Base-by-base conservation (phyloP, 2,329 filamentous ascomycete species). In the Colletotrichum siamense region DNA sequence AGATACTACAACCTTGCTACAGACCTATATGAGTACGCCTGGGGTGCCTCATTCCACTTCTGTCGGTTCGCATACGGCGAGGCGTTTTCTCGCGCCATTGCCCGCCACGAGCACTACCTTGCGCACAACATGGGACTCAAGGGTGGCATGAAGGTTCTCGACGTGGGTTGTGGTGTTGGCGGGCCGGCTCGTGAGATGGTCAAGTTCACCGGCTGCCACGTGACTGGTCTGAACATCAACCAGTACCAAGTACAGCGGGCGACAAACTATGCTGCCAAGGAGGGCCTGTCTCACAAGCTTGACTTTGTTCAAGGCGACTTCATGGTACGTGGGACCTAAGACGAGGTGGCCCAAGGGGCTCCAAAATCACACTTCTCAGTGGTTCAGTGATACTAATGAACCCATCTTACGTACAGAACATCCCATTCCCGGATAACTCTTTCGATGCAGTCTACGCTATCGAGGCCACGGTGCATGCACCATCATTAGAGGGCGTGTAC, bases 391-490 rank as follows among this genome's bases (percentile, higher is more conserved):
- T 26, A 24, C n/a, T 8, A n/a, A n/a, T 6, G 22, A 22, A 5
- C 3, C 32, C 7, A 22, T 28, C 9, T 32, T 3, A 4, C 28
- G 26, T 6, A 32, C 71, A 94, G 92, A 95, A 98, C 92, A 98
- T 98, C 94, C 92, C 92, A 26, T 98, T 98, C 88, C 93, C 94
- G 63, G 94, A 96, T 83, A 95, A 96, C 89, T 91, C 89, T 13
- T 98, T 98, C 86, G 96, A 98, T 80, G 95, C 95, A 71, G 95
- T 98, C 69, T 98, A 98, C 83, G 96, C 96, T 69, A 98, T 98
- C 80, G 96, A 98, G 87, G 96, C 96, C 3, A 98, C 96, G 3
- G 94, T 96, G 52, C 96, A 98, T 84, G 96, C 96, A 1, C 96
- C 96, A 52, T 94, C 92, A 68, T 91, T 98, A 24, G 93, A 95